A percentile compares a stretch with the other conserved stretches of the same genome.
These are phyloP conservation scores for Vinca minor DNA, from an alignment of 257 asterid genomes.

Conservation along the genomic window DNA sequence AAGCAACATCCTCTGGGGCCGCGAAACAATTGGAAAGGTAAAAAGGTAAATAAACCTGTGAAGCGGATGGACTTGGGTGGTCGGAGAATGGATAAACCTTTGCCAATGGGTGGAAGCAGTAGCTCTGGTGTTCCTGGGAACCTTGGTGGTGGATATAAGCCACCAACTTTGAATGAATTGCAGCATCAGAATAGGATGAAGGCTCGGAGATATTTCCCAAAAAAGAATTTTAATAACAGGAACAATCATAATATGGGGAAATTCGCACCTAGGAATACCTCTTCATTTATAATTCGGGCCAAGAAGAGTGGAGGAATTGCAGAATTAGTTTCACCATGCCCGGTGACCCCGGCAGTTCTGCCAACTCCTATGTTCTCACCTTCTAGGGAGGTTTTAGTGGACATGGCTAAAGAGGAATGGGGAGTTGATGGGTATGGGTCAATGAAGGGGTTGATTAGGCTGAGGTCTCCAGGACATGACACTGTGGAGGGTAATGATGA, in stretches of 20 bases:
- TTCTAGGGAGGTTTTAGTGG: constrained; percentile 66
- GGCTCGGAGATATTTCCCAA: constrained; percentile 45
- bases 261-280: constrained; percentile 61
- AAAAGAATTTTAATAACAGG: constrained; percentile 44
- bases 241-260: constrained; percentile 38
- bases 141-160: constrained; percentile 42
- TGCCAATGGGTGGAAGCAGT: constrained; percentile 26
- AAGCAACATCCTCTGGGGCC: constrained; percentile 55
- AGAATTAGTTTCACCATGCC: constrained; percentile 68
- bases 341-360: constrained; percentile 63
- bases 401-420: constrained; percentile 89
- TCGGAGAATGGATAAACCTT: constrained; percentile 41
- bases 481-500: constrained; percentile 44
- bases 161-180: constrained; percentile 58
- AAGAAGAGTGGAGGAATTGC: constrained; percentile 81
- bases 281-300: constrained; percentile 57
- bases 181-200: constrained; percentile 63
- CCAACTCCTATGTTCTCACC: constrained; percentile 82
- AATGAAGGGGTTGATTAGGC: constrained; percentile 74
- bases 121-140: constrained; percentile 23
- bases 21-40: constrained; percentile 71
- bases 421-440: constrained; percentile 89
- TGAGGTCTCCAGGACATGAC: constrained; percentile 65
- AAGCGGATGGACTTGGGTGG: constrained; percentile 31
- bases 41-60: constrained; percentile 38